phyloP scores from a whole-genome alignment of 2,329 filamentous ascomycete species.

The Chaetoscypha palmicola region DNA sequence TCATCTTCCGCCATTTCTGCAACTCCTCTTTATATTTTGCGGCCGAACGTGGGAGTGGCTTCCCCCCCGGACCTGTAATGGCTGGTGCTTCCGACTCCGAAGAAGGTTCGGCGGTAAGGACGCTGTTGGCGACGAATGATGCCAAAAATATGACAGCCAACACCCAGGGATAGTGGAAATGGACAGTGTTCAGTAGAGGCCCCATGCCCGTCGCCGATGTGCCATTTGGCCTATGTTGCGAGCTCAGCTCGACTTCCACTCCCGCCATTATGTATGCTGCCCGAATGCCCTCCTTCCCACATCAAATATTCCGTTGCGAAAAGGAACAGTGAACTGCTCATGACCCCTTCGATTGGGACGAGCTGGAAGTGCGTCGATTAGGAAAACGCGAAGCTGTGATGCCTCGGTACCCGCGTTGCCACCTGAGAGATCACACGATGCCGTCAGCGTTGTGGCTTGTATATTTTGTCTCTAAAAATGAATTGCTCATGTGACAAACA shows the following conservation, averaged over 20 bases:
- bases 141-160: constrained; percentile 57
- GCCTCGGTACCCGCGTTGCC: constrained; percentile 22
- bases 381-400: constrained; percentile 16
- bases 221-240: constrained; percentile 14
- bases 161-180: constrained; percentile 52
- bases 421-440: constrained; percentile 24
- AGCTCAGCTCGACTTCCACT: constrained; percentile 22
- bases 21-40: constrained; percentile 38
- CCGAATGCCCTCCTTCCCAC: constrained; percentile 24
- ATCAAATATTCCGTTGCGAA: constrained; percentile 24
- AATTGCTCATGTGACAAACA: constrained; percentile 16
- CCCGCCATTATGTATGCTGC: constrained; percentile 26
- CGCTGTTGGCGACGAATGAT: constrained; percentile 54
- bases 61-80: constrained; percentile 75
- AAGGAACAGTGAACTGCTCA: constrained; percentile 24
- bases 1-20: constrained; percentile 35
- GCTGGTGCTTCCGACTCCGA: constrained; percentile 30
- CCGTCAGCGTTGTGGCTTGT: constrained; percentile 23
- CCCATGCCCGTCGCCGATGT: constrained; percentile 7
- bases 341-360: constrained; percentile 23
- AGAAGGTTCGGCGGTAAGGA: constrained; percentile 41
- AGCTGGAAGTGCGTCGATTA: constrained; percentile 12
- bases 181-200: constrained; percentile 25
- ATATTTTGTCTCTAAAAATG: constrained; percentile 11
- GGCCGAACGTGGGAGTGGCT: constrained; percentile 59